Conservation (phyloP, 2,329 filamentous ascomycete species). For the Colletotrichum tabaci region DNA sequence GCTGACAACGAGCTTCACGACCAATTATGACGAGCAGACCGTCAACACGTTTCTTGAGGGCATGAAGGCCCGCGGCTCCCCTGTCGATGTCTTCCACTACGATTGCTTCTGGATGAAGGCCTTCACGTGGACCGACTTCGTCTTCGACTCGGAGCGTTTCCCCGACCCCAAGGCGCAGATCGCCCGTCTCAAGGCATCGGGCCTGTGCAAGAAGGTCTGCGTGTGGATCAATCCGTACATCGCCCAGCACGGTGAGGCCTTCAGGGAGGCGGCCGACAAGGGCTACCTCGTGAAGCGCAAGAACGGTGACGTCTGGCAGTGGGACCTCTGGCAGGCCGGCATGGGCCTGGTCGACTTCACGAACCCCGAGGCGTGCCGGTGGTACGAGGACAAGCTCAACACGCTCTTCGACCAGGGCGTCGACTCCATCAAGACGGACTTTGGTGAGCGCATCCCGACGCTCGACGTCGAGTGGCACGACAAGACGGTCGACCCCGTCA, state of each 20-base stretch:
- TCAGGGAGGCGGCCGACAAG: conserved; percentile 74
- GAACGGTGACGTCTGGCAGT: conserved; percentile 81
- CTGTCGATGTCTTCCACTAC: conserved; percentile 81
- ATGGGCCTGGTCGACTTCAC: conserved; percentile 84
- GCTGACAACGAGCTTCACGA: conserved; percentile 84
- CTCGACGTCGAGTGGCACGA: conserved; percentile 77
- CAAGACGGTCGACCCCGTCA: conserved; percentile 68
- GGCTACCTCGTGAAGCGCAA: conserved; percentile 79
- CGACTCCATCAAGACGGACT: conserved; percentile 83
- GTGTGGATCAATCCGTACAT: conserved; percentile 86
- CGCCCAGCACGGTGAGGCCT: conserved; percentile 77
- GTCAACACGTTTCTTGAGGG: conserved; percentile 78
- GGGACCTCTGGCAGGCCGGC: conserved; percentile 83
- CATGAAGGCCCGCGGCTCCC: conserved; percentile 75
- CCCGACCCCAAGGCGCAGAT: conserved; percentile 78
- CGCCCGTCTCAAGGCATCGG: conserved; percentile 72
- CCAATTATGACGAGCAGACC: conserved; percentile 79
- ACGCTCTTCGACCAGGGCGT: conserved; percentile 78
- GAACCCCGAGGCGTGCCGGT: conserved; percentile 76
- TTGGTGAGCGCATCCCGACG: conserved; percentile 80
- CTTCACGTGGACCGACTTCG: conserved; percentile 83
- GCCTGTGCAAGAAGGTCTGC: conserved; percentile 75
- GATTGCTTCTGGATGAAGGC: conserved; percentile 85
- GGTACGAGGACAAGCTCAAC: conserved; percentile 75
- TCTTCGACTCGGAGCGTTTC: conserved; percentile 78